These are phyloP conservation scores for Fusarium virguliforme DNA, from an alignment of 2,329 filamentous ascomycete genomes.

Conservation along the genomic window DNA sequence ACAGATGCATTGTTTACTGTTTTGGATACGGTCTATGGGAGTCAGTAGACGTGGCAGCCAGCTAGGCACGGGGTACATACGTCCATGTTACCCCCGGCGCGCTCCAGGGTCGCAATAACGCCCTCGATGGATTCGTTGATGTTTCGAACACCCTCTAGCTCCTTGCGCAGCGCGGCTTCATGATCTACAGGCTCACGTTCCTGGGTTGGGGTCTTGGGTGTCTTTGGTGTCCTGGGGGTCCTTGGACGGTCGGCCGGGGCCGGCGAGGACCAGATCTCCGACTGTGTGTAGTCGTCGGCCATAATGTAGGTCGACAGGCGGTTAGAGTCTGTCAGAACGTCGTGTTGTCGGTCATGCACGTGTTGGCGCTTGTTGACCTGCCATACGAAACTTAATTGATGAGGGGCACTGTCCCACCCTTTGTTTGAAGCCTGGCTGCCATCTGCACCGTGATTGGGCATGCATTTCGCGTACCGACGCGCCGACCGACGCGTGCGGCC, in stretches of 20 bases:
- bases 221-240: slow-evolving; percentile 64
- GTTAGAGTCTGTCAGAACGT: slow-evolving; percentile 1
- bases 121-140: slow-evolving; percentile 92
- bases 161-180: slow-evolving; percentile 81
- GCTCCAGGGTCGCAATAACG: slow-evolving; percentile 79
- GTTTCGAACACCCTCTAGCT: slow-evolving; percentile 86
- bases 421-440: slow-evolving; percentile 27
- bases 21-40: slow-evolving; percentile 78
- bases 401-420: slow-evolving; percentile 45
- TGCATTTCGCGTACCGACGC: slow-evolving; percentile 53
- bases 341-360: slow-evolving; percentile 13
- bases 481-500: slow-evolving; percentile 47
- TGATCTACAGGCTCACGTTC: slow-evolving; percentile 72
- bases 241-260: slow-evolving; percentile 53
- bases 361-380: slow-evolving; percentile 40
- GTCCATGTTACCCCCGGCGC: slow-evolving; percentile 83
- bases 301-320: slow-evolving; percentile 52
- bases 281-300: slow-evolving; percentile 65
- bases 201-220: slow-evolving; percentile 63
- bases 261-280: slow-evolving; percentile 66
- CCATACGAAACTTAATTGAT: slow-evolving; percentile 39
- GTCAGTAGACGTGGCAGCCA: slow-evolving; percentile 36
- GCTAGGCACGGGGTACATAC: slow-evolving; percentile 59
- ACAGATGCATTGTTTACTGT: slow-evolving; percentile 92
- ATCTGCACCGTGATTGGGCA: slow-evolving; percentile 48